Base-by-base conservation (phyloP, 2,329 filamentous ascomycete genomes). In the Fusarium bactridioides region DNA sequence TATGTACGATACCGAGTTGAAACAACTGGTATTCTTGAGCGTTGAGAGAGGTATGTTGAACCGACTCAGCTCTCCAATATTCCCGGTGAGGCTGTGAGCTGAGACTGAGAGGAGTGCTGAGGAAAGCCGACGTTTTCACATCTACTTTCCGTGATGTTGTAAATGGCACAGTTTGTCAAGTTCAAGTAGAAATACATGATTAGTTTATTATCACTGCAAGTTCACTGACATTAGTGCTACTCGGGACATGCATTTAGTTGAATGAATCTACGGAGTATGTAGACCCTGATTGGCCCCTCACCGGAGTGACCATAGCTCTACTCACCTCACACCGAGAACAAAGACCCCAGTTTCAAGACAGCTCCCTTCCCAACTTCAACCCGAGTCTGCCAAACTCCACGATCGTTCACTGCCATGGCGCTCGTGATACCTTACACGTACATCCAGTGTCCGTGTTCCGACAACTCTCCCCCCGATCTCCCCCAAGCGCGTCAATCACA, bases 381-480 rank as follows among this genome's bases (percentile, higher is more conserved):
- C 55, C 37, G 62, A 69, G 69, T 73, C 67, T 68, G 64, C 61
- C 60, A 61, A 65, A 64, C 43, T 55, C 64, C 27, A 64, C 64
- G 47, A 60, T 54, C 55, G 25, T 70, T 54, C 69, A 62, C 69
- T 66, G 69, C 69, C 48, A 89, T 89, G 87, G 79, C 86, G 63
- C 81, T 83, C 59, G 84, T 87, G 72, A 86, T 84, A 54, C 89
- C 89, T 4, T 92, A 92, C 82, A 90, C 88, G 59, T 92, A 89
- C 80, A 89, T 92, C 33, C 90, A 91, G 79, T 92, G 90, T 76
- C 90, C 90, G 48, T 92, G 90, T 79, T 88, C 88, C 41, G 87
- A 89, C 61, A 79, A 82, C 15, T 82, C 83, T 11, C 67, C 78
- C 8, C 64, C 71, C 43, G 76, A 83, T 38, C 80, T 80, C 58